Conservation (phyloP, 179 eudicot genomes). For the Carnegiea gigantea region DNA sequence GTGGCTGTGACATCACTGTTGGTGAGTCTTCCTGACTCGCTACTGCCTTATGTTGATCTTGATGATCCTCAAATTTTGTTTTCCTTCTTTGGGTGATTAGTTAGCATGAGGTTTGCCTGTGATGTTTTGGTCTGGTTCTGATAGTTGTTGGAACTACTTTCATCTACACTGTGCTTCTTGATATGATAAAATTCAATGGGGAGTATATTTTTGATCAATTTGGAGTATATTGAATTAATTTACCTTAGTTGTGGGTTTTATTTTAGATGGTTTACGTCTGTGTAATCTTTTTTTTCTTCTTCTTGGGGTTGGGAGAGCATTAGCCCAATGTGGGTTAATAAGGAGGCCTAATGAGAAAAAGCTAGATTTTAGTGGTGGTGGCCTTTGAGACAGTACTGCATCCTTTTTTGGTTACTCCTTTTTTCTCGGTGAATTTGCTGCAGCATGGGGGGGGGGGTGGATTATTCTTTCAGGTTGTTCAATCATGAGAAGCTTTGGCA, state of each 20-base stretch:
- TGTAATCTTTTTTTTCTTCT: neutral
- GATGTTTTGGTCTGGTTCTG: neutral
- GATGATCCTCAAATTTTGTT: neutral
- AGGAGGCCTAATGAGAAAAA: neutral
- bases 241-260: neutral
- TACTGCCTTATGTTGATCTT: neutral
- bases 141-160: no score
- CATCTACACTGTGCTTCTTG: neutral
- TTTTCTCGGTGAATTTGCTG: no score
- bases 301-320: no score
- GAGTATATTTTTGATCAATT: no score
- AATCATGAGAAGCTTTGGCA: neutral
- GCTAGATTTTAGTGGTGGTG: neutral
- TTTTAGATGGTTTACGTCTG: neutral
- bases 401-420: neutral
- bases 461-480: no score
- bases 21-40: conserved; percentile 47
- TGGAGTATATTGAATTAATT: neutral
- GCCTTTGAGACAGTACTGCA: neutral
- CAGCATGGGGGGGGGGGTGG: no score
- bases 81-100: neutral
- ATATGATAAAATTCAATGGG: neutral
- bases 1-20: conserved; percentile 93
- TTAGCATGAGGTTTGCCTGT: neutral
- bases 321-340: neutral